Percentiles rank a stretch among this genome's conserved stretches.
Evolutionary conservation across 1,284 basidiomycete species (phyloP).

Genomic region (Ceratobasidium sp.): DNA sequence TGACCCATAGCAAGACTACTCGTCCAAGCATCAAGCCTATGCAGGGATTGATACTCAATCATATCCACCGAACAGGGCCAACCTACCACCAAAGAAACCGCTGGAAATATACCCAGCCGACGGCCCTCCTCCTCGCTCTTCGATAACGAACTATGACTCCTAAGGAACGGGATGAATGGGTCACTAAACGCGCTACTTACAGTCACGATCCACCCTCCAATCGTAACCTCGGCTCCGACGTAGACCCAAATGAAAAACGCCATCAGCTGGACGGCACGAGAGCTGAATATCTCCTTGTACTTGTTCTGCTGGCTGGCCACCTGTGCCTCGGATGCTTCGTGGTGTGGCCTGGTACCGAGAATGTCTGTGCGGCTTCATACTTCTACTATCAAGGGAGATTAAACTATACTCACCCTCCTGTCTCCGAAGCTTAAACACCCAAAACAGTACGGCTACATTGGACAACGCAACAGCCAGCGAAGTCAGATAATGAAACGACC

Average conservation of each 20-base stretch:
- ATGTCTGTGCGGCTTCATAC: background rate
- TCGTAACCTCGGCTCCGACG: constrained; percentile 45
- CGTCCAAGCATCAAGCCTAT: constrained; percentile 47
- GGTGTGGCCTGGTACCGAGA: background rate
- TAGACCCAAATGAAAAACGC: constrained; percentile 43
- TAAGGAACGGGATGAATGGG: background rate
- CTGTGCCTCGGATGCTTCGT: background rate
- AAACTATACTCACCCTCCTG: too few relatives aligned
- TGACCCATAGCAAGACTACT: constrained; percentile 46
- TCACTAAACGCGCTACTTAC: background rate
- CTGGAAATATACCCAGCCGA: constrained; percentile 50
- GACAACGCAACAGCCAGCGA: constrained; percentile 62
- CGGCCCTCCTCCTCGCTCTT: constrained; percentile 48
- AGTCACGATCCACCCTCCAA: constrained; percentile 39
- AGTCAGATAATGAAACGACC: constrained; percentile 70
- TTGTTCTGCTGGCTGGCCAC: constrained; percentile 3
- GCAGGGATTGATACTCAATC: background rate
- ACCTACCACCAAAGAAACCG: constrained; percentile 29
- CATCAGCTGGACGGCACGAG: constrained; percentile 40
- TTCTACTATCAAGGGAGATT: too few relatives aligned
- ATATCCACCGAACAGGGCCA: background rate
- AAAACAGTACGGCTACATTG: constrained; percentile 55
- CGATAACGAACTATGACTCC: constrained; percentile 36
- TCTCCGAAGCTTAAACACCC: constrained; percentile 61
- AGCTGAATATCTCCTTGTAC: constrained; percentile 35